Evolutionary conservation across 257 asterid genomes (phyloP), one percentile per base, ranked within the genome.

Genomic region (Coffea eugenioides): DNA sequence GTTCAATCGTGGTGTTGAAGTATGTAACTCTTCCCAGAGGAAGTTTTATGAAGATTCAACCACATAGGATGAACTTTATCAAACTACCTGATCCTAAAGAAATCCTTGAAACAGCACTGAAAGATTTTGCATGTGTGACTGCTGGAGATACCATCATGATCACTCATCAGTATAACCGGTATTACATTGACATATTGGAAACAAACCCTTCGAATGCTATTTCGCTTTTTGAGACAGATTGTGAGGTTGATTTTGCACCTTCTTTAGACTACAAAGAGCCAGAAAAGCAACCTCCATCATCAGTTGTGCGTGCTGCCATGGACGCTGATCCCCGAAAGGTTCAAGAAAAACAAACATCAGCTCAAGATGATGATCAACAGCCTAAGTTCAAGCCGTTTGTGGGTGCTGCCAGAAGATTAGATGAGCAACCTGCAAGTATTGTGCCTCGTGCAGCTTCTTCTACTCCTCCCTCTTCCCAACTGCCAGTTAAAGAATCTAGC

Each of bases 81-180:
- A 34, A 54, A 11, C 78, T 74, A 27, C 78, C 78, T 27, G 51
- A 56, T 43, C 68, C 78, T 62, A 62, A n/a, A 62, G 36, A n/a
- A 62, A 23, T 74, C 34, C 68, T 83, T 15, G 77, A 83, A 27
- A 16, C 8, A 72, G 76, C 69, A 16, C 43, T 65, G 34, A 79
- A 39, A 64, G 8, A 48, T 36, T 83, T 74, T 69, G 73, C 80
- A 11, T 81, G 81, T 39, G 72, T 81, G 41, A 76, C 81, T 61
- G 52, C 77, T 12, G 81, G 84, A 12, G 84, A 81, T 23, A 81
- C 84, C 1, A 69, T 81, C 25, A 62, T 48, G 69, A 77, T 81
- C 61, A 14, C 51, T 39, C 39, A 77, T 70, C 18, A 61, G 51
- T 0, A 43, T 41, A 20, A 77, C 4, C 12, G 8, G 78, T 77